These are phyloP conservation scores for Penicillium polonicum DNA, from an alignment of 2,329 filamentous ascomycete genomes.

Conservation along the genomic window DNA sequence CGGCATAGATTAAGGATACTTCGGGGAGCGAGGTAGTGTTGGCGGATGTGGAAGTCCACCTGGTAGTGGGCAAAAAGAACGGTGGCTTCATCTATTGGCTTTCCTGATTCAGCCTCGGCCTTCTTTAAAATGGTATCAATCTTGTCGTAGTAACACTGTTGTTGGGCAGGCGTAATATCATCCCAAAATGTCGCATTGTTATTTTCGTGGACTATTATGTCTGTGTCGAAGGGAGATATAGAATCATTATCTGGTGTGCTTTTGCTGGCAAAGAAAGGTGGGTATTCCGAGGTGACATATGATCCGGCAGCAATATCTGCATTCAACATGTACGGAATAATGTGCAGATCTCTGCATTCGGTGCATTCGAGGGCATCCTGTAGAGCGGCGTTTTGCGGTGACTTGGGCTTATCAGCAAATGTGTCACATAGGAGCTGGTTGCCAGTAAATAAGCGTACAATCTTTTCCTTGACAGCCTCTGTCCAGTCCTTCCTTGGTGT, in stretches of 20 bases:
- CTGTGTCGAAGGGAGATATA: conserved; percentile 17
- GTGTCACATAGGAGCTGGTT: background rate
- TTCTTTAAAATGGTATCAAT: conserved; percentile 19
- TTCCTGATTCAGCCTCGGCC: background rate
- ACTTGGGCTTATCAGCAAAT: background rate
- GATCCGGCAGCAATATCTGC: conserved; percentile 16
- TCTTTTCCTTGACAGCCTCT: background rate
- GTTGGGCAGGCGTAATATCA: conserved; percentile 10
- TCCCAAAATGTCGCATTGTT: conserved; percentile 18
- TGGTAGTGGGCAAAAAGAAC: conserved; percentile 30
- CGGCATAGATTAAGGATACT: conserved; percentile 32
- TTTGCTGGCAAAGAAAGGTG: conserved; percentile 21
- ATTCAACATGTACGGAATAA: conserved; percentile 18
- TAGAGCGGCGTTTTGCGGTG: conserved; percentile 13
- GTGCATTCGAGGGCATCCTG: conserved; percentile 30
- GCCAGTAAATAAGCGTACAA: background rate
- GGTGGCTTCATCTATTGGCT: conserved; percentile 13
- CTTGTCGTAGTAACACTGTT: conserved; percentile 17
- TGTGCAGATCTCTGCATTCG: conserved; percentile 18
- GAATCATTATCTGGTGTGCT: conserved; percentile 5
- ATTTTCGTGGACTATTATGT: background rate
- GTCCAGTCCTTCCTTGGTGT: background rate
- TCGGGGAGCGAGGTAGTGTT: conserved; percentile 28
- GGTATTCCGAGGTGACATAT: conserved; percentile 20
- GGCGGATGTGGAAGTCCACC: conserved; percentile 35